These are phyloP conservation scores for Pestalotiopsis sp. DNA, from an alignment of 2,329 filamentous ascomycete genomes.

Conservation along the genomic window DNA sequence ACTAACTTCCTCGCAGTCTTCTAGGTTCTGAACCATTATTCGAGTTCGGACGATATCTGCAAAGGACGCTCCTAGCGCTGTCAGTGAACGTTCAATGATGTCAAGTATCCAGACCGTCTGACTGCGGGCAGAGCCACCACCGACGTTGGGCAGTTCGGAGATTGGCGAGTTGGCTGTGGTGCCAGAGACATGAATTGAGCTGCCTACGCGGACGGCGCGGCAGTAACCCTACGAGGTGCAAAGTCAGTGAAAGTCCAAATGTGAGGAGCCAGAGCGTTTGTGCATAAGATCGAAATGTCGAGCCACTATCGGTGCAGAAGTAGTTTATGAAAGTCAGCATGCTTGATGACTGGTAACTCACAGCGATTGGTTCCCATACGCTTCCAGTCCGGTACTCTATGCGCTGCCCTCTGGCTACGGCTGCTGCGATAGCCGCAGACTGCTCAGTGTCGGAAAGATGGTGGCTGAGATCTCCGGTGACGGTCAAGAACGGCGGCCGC, in stretches of 20 bases:
- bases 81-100: slow-evolving; percentile 26
- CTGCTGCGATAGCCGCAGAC: slow-evolving; percentile 14
- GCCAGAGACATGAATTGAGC: slow-evolving; percentile 29
- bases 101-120: slow-evolving; percentile 31
- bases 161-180: slow-evolving; percentile 31
- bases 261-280: not conserved
- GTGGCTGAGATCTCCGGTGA: slow-evolving; percentile 31
- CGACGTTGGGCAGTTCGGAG: slow-evolving; percentile 17
- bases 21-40: slow-evolving; percentile 23
- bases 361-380: slow-evolving; percentile 32
- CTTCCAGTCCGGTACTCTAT: slow-evolving; percentile 31
- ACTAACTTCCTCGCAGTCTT: slow-evolving; percentile 27
- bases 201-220: slow-evolving; percentile 28
- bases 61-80: slow-evolving; percentile 25
- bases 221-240: slow-evolving; percentile 25
- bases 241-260: not conserved
- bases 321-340: no score
- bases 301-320: not conserved
- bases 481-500: slow-evolving; percentile 31
- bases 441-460: slow-evolving; percentile 21
- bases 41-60: slow-evolving; percentile 28
- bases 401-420: slow-evolving; percentile 21
- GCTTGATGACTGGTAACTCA: slow-evolving; percentile 10
- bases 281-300: not conserved
- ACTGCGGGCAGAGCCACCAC: slow-evolving; percentile 22